Conservation (phyloP, 106 monocot genomes). For the Allium fistulosum region DNA sequence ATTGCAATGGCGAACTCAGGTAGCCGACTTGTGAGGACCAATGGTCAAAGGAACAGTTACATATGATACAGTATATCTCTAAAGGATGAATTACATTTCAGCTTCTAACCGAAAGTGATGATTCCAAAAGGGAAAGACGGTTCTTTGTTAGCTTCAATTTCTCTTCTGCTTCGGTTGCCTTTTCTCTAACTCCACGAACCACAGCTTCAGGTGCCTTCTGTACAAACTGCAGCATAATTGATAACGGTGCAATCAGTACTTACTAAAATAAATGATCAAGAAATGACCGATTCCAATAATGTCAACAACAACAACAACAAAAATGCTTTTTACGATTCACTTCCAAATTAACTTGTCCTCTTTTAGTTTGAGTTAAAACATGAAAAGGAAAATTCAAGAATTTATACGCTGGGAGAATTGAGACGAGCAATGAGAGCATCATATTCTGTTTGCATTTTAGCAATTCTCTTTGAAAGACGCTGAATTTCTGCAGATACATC, state of each 20-base stretch:
- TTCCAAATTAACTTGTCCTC: not conserved
- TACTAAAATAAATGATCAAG: no score
- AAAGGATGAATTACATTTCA: not conserved
- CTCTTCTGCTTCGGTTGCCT: slow-evolving; percentile 74
- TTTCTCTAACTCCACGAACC: slow-evolving; percentile 76
- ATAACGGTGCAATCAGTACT: not conserved
- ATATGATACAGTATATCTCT: no score
- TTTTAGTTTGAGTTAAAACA: not conserved
- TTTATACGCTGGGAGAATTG: slow-evolving; percentile 58
- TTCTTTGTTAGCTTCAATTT: slow-evolving; percentile 72
- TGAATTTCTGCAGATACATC: slow-evolving; percentile 81
- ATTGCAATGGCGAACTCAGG: no score
- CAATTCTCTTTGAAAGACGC: slow-evolving; percentile 76
- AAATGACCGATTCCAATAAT: no score
- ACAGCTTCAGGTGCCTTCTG: slow-evolving; percentile 86
- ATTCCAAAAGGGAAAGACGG: slow-evolving; percentile 69
- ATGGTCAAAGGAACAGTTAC: no score
- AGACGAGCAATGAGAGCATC: slow-evolving; percentile 75
- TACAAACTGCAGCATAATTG: slow-evolving; percentile 54
- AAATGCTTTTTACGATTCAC: not conserved
- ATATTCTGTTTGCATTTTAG: slow-evolving; percentile 94
- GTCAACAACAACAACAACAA: no score
- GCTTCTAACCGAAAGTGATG: slow-evolving; percentile 29
- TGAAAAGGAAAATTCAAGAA: not conserved
- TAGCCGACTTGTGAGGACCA: no score